phyloP scores from a whole-genome alignment of 139 green algal species.

The Coccomyxa sp. region DNA sequence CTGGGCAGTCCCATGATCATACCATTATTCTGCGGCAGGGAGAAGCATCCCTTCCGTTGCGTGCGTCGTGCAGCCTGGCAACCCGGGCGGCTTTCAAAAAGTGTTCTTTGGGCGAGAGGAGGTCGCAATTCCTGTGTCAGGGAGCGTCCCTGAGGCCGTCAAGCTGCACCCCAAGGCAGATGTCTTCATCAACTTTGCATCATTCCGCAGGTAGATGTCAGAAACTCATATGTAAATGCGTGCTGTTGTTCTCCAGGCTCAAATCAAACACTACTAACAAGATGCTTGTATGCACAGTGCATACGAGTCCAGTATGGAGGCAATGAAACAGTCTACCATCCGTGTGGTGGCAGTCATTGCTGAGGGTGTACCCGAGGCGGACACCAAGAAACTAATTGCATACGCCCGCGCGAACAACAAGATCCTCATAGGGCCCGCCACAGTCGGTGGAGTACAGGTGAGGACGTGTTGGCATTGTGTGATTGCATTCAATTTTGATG shows the following conservation, averaged over 20 bases:
- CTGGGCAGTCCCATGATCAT: neutral
- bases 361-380: slow-evolving; percentile 88
- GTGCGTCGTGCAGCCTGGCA: slow-evolving; percentile 77
- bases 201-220: slow-evolving; percentile 65
- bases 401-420: slow-evolving; percentile 81
- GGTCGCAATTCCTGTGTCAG: slow-evolving; percentile 80
- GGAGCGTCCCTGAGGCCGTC: slow-evolving; percentile 63
- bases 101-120: slow-evolving; percentile 89
- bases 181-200: slow-evolving; percentile 96
- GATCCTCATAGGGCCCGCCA: slow-evolving; percentile 88
- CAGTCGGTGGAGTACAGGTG: slow-evolving; percentile 85
- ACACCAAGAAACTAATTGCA: slow-evolving; percentile 86
- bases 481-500: no score
- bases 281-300: slow-evolving; percentile 43
- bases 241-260: neutral
- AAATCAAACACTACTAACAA: no score
- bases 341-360: slow-evolving; percentile 87
- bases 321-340: slow-evolving; percentile 80
- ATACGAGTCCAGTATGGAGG: slow-evolving; percentile 83
- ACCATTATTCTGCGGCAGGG: slow-evolving; percentile 32
- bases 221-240: neutral
- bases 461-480: neutral
- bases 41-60: slow-evolving; percentile 78
- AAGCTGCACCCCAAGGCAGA: slow-evolving; percentile 75
- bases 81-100: slow-evolving; percentile 83